Percentiles rank a stretch among this genome's conserved stretches.
Evolutionary conservation across 164 flowering plant genomes (phyloP).

Genomic region (Magnolia sinica): DNA sequence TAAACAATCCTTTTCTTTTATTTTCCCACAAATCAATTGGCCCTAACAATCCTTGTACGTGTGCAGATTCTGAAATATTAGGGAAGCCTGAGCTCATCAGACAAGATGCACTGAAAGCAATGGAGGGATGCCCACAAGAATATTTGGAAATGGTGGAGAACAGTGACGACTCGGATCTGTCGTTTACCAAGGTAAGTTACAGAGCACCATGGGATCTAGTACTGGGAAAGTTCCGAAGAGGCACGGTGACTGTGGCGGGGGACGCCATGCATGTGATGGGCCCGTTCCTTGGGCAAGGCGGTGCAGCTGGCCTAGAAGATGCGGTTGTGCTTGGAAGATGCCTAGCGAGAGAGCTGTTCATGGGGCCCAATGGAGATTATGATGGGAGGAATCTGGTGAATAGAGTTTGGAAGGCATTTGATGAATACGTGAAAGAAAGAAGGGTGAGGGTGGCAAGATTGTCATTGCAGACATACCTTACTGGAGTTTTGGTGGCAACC

Average conservation of each 20-base stretch:
- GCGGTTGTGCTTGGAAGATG: slow-evolving; percentile 38
- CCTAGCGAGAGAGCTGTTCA: slow-evolving; percentile 13
- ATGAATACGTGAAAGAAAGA: slow-evolving; percentile 27
- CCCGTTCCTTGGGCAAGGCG: slow-evolving; percentile 40
- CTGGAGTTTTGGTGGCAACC: slow-evolving; percentile 9
- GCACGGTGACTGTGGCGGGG: slow-evolving; percentile 32
- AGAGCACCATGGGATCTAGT: slow-evolving; percentile 32
- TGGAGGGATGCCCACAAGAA: slow-evolving; percentile 27
- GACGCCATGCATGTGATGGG: slow-evolving; percentile 48
- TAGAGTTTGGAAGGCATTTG: slow-evolving; percentile 21
- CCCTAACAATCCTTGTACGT: not conserved
- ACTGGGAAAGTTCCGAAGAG: slow-evolving; percentile 19
- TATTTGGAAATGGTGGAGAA: slow-evolving; percentile 20
- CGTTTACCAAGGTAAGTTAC: slow-evolving; percentile 18
- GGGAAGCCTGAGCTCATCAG: slow-evolving; percentile 22
- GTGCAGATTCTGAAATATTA: slow-evolving; percentile 22
- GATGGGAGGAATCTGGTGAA: not conserved
- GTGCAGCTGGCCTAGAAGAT: slow-evolving; percentile 36
- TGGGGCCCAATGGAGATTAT: not conserved
- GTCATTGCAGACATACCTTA: slow-evolving; percentile 22
- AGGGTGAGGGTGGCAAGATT: slow-evolving; percentile 24
- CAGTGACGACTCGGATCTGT: slow-evolving; percentile 18
- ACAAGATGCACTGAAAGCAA: slow-evolving; percentile 9
- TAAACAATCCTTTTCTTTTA: too few relatives aligned
- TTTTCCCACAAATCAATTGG: too few relatives aligned